These are phyloP conservation scores for Endogone sp. DNA, from an alignment of 192 early-diverging fungal genomes.

Conservation along the genomic window DNA sequence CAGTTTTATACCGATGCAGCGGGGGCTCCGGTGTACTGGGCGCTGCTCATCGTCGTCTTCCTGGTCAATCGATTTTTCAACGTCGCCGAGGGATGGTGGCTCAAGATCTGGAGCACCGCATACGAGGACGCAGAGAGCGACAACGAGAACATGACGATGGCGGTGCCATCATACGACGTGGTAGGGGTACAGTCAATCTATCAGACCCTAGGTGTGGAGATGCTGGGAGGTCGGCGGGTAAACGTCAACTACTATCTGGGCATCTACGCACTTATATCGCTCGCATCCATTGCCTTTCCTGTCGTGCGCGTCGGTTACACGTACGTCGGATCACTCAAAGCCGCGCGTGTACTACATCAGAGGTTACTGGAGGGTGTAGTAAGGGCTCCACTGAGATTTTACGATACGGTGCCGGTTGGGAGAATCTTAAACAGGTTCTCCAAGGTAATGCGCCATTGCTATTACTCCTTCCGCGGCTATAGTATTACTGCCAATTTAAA, in stretches of 20 bases:
- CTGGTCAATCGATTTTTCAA: conserved; percentile 32
- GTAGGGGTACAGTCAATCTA: too few species aligned
- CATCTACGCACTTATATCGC: conserved; percentile 50
- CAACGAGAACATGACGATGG: background rate
- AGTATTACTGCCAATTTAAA: background rate
- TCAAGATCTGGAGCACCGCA: conserved; percentile 45
- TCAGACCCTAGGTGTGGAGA: too few species aligned
- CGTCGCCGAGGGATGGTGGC: conserved; percentile 50
- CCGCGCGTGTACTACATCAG: conserved; percentile 50
- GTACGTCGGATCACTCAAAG: conserved; percentile 46
- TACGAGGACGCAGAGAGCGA: conserved; percentile 12
- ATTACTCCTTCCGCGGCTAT: background rate
- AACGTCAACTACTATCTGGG: conserved; percentile 49
- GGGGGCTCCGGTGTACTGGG: conserved; percentile 57
- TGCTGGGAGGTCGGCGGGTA: too few species aligned
- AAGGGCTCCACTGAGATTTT: conserved; percentile 72
- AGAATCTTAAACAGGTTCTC: conserved; percentile 76
- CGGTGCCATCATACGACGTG: background rate
- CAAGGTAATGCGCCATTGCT: conserved; percentile 34
- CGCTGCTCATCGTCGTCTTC: conserved; percentile 34
- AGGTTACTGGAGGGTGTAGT: conserved; percentile 51
- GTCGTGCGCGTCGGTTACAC: conserved; percentile 40
- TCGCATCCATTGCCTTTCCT: conserved; percentile 37
- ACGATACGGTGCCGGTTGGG: conserved; percentile 63
- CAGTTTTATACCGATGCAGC: conserved; percentile 64